Percentiles rank a stretch among this genome's conserved stretches.
These are phyloP conservation scores for Berkeleyomyces basicola DNA, from an alignment of 2,329 filamentous ascomycete genomes.

Conservation along the genomic window DNA sequence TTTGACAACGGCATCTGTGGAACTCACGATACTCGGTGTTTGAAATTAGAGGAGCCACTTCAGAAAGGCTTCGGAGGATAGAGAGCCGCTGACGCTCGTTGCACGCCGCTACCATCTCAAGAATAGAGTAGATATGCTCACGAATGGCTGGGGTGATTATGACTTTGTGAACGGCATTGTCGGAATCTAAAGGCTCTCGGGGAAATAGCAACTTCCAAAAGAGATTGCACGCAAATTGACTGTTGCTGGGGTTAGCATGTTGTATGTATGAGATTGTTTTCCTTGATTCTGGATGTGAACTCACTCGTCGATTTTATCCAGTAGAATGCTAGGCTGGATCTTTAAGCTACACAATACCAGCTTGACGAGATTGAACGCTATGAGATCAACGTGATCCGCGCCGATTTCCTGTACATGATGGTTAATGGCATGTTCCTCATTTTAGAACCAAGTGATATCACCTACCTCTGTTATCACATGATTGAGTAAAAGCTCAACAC, in stretches of 20 bases:
- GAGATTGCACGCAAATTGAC: constrained; percentile 25
- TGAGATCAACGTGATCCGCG: not conserved
- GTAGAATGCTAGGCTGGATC: not conserved
- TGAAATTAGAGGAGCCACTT: constrained; percentile 18
- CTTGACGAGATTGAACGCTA: not conserved
- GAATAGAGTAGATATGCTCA: not conserved
- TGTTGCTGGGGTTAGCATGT: constrained; percentile 12
- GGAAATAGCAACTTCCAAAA: constrained; percentile 54
- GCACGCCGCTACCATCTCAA: not conserved
- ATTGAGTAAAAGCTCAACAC: not conserved
- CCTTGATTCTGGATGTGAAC: not conserved
- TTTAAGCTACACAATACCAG: not conserved
- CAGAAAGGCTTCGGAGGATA: not conserved
- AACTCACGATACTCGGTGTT: not conserved
- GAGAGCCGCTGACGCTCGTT: not conserved
- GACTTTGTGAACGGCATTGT: constrained; percentile 19
- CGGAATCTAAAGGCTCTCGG: constrained; percentile 22
- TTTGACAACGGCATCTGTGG: not conserved
- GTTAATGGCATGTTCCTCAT: not conserved
- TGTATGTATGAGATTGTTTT: not conserved
- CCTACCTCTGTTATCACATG: not conserved
- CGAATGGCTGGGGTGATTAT: not conserved
- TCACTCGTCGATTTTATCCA: not conserved
- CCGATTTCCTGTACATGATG: not conserved
- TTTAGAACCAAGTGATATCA: not conserved